Conservation (phyloP, 805 yeast species). For the Saturnispora besseyi region DNA sequence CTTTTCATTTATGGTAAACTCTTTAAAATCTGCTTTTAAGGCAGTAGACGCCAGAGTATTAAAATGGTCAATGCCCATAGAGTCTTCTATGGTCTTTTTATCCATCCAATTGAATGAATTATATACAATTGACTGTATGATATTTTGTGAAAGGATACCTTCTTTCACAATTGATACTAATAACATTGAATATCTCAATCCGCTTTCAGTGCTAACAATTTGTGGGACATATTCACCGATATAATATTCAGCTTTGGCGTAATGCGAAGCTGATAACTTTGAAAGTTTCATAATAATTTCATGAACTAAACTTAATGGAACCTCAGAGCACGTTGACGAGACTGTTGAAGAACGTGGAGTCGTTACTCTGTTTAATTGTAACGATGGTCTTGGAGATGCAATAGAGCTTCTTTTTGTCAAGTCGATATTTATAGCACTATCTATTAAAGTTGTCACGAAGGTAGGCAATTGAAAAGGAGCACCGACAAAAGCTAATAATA, state of each 20-base stretch:
- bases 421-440: slow-evolving; percentile 19
- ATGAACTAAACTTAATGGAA: slow-evolving; percentile 23
- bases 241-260: slow-evolving; percentile 43
- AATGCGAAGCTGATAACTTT: slow-evolving; percentile 34
- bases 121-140: slow-evolving; percentile 38
- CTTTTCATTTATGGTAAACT: slow-evolving; percentile 43
- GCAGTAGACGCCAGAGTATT: slow-evolving; percentile 39
- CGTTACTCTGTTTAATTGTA: slow-evolving; percentile 20
- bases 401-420: slow-evolving; percentile 25
- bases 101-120: slow-evolving; percentile 20
- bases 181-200: slow-evolving; percentile 54
- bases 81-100: slow-evolving; percentile 1
- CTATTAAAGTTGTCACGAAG: slow-evolving; percentile 19
- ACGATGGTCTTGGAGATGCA: slow-evolving; percentile 43
- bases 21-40: slow-evolving; percentile 35
- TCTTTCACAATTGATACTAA: slow-evolving; percentile 44
- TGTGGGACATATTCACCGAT: slow-evolving; percentile 77
- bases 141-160: slow-evolving; percentile 36
- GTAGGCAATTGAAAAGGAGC: slow-evolving; percentile 42
- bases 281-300: slow-evolving; percentile 32
- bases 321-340: slow-evolving; percentile 10
- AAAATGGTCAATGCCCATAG: slow-evolving; percentile 33
- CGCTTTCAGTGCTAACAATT: slow-evolving; percentile 62
- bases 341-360: slow-evolving; percentile 10
- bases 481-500: slow-evolving; percentile 50